Conservation (phyloP, 139 green algal genomes). For the Chlorella sp. region DNA sequence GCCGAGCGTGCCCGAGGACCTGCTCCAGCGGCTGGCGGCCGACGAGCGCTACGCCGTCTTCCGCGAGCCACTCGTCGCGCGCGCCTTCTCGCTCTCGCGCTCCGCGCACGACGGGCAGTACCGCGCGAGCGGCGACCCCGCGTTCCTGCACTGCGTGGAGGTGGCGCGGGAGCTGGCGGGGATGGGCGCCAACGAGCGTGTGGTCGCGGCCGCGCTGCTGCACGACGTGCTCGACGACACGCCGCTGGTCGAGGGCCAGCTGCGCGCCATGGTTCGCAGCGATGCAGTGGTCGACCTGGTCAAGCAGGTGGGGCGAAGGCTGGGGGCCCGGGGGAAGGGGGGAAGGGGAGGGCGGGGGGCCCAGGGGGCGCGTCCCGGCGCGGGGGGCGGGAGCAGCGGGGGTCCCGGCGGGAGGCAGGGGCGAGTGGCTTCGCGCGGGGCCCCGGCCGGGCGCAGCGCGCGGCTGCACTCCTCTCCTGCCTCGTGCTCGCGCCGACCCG, state of each 20-base stretch:
- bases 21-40: conserved; percentile 26
- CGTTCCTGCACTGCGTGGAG: conserved; percentile 63
- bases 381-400: no score
- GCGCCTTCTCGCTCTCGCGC: conserved; percentile 33
- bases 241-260: conserved; percentile 40
- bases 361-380: no score
- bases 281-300: conserved; percentile 52
- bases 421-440: no score
- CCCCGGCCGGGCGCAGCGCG: no score
- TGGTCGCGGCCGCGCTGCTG: conserved; percentile 56
- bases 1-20: conserved; percentile 1
- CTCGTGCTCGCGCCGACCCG: no score
- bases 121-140: conserved; percentile 48
- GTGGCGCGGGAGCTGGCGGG: conserved; percentile 62
- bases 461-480: no score
- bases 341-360: no score
- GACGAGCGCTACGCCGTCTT: conserved; percentile 30
- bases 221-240: conserved; percentile 65
- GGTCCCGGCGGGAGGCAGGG: no score
- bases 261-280: conserved; percentile 57
- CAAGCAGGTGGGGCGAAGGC: neutral
- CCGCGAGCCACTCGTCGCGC: conserved; percentile 27
- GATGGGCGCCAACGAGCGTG: conserved; percentile 59
- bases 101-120: conserved; percentile 49
- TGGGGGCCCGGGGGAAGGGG: no score